Base-by-base conservation (phyloP, 495 filamentous ascomycete genomes). In the Cryomyces antarcticus region DNA sequence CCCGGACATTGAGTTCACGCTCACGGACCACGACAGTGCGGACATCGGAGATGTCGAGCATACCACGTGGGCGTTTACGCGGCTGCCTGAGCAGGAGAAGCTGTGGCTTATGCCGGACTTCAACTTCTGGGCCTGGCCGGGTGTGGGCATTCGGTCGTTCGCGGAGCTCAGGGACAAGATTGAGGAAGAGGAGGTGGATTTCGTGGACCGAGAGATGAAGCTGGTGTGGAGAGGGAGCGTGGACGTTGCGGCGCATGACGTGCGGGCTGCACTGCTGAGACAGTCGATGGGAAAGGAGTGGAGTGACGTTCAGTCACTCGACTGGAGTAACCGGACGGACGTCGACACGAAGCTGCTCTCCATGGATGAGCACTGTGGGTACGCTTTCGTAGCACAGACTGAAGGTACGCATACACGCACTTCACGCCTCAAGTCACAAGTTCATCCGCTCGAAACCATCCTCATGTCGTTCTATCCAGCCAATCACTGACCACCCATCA, bases 31-130 rank as follows among this genome's bases (percentile, higher is more conserved):
- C 36, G 54, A 57, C 41, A 35, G 28, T 9, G 41, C 50, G 4
- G 39, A 50, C 4, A 33, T n/a, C 4, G 42, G 29, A 4, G 30
- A 44, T 31, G 34, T 30, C 36, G 29, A 38, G 5, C 36, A 39
- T 13, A 37, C 52, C 11, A 49, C 49, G 1, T 57, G 51, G 54
- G 45, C 46, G 6, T 49, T 44, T 28, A 24, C 41, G 4, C 54
- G 55, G 5, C 42, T 30, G 4, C 28, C 30, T 24, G 28, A 48
- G 5, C 39, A 57, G 12, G 44, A 48, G 30, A 40, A 38, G 4
- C 7, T 50, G 9, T 56, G 54, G 54, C 46, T 58, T 7, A 57
- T 58, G 54, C 55, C 55, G 3, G 55, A 58, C 38, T 58, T 57
- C 36, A 47, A 42, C 10, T 52, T 47, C 47, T 55, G 46, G 47